These are phyloP conservation scores for Mycena galopus DNA, from an alignment of 768 basidiomycete genomes.

Conservation along the genomic window DNA sequence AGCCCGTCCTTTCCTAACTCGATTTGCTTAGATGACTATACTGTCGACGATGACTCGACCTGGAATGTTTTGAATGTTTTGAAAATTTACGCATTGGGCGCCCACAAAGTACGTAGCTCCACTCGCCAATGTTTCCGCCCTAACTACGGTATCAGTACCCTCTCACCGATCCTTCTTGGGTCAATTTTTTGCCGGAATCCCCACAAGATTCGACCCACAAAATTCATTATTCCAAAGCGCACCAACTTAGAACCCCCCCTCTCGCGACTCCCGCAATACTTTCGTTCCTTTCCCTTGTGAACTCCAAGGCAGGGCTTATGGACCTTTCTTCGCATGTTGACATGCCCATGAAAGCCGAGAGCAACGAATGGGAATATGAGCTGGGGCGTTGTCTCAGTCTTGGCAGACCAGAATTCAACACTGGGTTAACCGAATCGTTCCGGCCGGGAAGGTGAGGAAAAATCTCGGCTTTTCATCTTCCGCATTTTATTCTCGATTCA, in stretches of 20 bases:
- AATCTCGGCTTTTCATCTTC: slow-evolving; percentile 10
- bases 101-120: slow-evolving; percentile 60
- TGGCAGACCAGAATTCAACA: slow-evolving; percentile 46
- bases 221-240: slow-evolving; percentile 60
- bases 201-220: slow-evolving; percentile 41
- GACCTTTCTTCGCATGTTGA: slow-evolving; percentile 51
- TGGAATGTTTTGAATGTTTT: slow-evolving; percentile 64
- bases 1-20: slow-evolving; percentile 1
- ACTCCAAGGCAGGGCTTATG: slow-evolving; percentile 46
- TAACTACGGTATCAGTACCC: slow-evolving; percentile 63
- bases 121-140: slow-evolving; percentile 10
- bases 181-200: slow-evolving; percentile 61
- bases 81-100: slow-evolving; percentile 75
- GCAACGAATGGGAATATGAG: slow-evolving; percentile 77
- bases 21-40: slow-evolving; percentile 60
- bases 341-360: slow-evolving; percentile 45
- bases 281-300: slow-evolving; percentile 71
- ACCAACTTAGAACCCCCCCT: slow-evolving; percentile 67
- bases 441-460: slow-evolving; percentile 65
- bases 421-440: slow-evolving; percentile 61
- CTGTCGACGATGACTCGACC: slow-evolving; percentile 52
- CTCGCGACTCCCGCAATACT: slow-evolving; percentile 81
- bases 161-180: slow-evolving; percentile 70
- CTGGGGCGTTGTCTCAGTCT: slow-evolving; percentile 70
- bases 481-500: neutral